These are phyloP conservation scores for Alternaria ventricosa DNA, from an alignment of 2,329 filamentous ascomycete species.

Conservation along the genomic window DNA sequence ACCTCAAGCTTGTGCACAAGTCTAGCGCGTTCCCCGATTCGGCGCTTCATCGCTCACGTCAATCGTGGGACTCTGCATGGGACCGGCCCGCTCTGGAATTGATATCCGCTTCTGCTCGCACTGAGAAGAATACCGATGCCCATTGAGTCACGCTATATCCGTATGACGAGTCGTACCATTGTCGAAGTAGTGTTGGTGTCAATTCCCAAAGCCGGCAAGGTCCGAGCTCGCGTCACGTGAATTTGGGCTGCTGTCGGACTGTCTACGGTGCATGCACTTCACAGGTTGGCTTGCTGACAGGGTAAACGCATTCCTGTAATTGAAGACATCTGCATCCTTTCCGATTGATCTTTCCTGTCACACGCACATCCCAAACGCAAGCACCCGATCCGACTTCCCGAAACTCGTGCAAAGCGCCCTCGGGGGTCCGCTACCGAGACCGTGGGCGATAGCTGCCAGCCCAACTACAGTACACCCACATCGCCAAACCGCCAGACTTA, in stretches of 20 bases:
- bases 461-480: slow-evolving; percentile 5
- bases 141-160: neutral
- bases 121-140: neutral
- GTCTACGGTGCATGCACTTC: neutral
- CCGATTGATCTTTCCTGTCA: neutral
- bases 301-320: neutral
- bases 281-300: neutral
- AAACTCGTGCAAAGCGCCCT: slow-evolving; percentile 3
- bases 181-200: neutral
- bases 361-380: neutral
- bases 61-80: neutral
- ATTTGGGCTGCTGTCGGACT: neutral
- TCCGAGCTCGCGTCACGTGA: slow-evolving; percentile 8
- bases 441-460: slow-evolving; percentile 13
- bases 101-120: neutral
- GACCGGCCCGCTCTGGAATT: neutral
- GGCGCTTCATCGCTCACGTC: slow-evolving; percentile 10
- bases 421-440: slow-evolving; percentile 16
- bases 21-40: slow-evolving; percentile 21
- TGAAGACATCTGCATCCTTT: neutral
- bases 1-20: slow-evolving; percentile 27
- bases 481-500: neutral
- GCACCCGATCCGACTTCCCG: neutral
- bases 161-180: neutral
- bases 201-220: neutral